Conservation (phyloP, 2,329 filamentous ascomycete genomes). For the Didymella pomorum region DNA sequence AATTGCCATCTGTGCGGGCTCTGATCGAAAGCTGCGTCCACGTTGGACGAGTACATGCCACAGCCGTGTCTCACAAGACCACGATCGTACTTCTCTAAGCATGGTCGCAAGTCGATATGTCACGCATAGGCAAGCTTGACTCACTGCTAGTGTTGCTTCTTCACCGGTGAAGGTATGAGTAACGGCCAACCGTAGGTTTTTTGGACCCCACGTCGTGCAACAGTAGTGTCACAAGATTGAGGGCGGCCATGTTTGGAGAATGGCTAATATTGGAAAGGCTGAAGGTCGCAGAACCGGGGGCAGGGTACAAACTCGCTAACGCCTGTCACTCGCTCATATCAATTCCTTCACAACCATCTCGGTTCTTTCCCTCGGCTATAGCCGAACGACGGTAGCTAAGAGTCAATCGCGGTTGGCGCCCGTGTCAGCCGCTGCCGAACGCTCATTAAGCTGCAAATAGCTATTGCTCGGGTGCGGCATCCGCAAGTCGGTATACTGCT, state of each 20-base stretch:
- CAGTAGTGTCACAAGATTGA: not conserved
- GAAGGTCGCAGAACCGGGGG: not conserved
- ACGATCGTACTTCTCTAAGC: not conserved
- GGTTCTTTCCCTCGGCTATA: not conserved
- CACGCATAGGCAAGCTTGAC: not conserved
- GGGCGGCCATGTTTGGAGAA: not conserved
- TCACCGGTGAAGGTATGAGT: not conserved
- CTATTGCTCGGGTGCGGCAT: not conserved
- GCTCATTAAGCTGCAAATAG: too few relatives aligned
- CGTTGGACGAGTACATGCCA: not conserved
- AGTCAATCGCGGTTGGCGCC: not conserved
- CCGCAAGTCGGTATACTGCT: not conserved
- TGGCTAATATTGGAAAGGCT: slow-evolving; percentile 10
- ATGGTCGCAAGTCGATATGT: not conserved
- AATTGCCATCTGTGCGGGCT: not conserved
- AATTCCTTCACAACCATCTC: not conserved
- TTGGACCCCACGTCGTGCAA: slow-evolving; percentile 2
- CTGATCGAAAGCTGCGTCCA: not conserved
- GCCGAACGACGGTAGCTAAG: slow-evolving; percentile 3
- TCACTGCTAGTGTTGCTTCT: not conserved
- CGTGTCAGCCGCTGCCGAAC: not conserved
- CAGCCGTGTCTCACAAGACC: not conserved
- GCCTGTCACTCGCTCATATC: not conserved
- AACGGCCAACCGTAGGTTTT: not conserved
- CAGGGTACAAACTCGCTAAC: not conserved